These are phyloP conservation scores for Petunia secreta DNA, from an alignment of 257 asterid genomes.

Conservation along the genomic window DNA sequence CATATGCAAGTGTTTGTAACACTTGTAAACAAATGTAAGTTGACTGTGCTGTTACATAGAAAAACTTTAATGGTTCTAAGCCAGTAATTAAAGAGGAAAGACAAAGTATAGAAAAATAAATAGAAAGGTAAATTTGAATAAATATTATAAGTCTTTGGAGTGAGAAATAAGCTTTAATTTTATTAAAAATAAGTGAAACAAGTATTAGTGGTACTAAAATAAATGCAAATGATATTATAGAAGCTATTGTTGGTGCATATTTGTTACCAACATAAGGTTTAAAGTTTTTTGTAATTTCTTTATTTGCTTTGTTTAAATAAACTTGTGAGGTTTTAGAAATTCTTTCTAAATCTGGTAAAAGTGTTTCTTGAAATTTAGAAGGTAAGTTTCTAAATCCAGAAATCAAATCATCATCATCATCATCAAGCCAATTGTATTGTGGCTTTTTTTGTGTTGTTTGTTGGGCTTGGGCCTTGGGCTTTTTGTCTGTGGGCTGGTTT, in stretches of 20 bases:
- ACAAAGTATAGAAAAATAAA: slow-evolving; percentile 82
- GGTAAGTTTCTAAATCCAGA: slow-evolving; percentile 71
- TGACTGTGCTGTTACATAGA: slow-evolving; percentile 84
- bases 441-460: slow-evolving; percentile 36
- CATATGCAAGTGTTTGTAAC: slow-evolving; percentile 70
- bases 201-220: slow-evolving; percentile 71
- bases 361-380: slow-evolving; percentile 69
- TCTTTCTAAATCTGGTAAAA: slow-evolving; percentile 77
- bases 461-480: slow-evolving; percentile 37
- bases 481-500: slow-evolving; percentile 19
- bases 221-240: slow-evolving; percentile 71
- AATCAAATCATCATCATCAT: slow-evolving; percentile 62
- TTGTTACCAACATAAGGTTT: slow-evolving; percentile 84
- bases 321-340: slow-evolving; percentile 69
- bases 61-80: slow-evolving; percentile 77
- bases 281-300: slow-evolving; percentile 75
- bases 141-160: slow-evolving; percentile 79
- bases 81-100: slow-evolving; percentile 70
- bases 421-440: slow-evolving; percentile 45
- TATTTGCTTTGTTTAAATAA: slow-evolving; percentile 68
- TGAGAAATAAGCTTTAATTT: slow-evolving; percentile 80
- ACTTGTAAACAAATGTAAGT: slow-evolving; percentile 78
- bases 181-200: slow-evolving; percentile 72
- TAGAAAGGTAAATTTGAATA: slow-evolving; percentile 79
- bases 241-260: slow-evolving; percentile 75